Evolutionary conservation across 768 basidiomycete genomes (phyloP).

Genomic region (Porphyrellus cyaneotinctus): DNA sequence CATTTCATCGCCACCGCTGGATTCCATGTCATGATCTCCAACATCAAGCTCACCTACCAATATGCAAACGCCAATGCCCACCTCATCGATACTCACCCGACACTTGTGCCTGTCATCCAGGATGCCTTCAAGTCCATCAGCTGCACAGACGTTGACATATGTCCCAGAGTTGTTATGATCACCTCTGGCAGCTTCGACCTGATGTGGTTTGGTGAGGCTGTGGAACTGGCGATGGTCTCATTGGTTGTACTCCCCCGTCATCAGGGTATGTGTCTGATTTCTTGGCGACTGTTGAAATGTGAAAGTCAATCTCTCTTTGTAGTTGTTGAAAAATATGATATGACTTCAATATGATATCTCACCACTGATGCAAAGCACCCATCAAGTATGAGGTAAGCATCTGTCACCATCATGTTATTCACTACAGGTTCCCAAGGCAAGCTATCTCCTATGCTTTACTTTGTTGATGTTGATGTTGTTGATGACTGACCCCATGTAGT

Average conservation of each 20-base stretch:
- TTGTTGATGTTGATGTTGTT: too few species aligned
- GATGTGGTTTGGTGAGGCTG: constrained; percentile 54
- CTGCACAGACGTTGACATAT: constrained; percentile 43
- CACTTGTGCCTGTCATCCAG: constrained; percentile 49
- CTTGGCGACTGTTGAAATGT: background rate
- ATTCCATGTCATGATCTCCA: constrained; percentile 65
- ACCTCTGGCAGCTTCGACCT: constrained; percentile 66
- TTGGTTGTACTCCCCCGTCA: constrained; percentile 70
- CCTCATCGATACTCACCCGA: constrained; percentile 62
- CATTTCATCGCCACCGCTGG: constrained; percentile 57
- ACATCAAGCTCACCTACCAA: constrained; percentile 70
- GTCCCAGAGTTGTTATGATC: constrained; percentile 54
- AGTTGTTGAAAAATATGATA: constrained; percentile 66
- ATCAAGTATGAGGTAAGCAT: constrained; percentile 63
- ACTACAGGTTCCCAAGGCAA: constrained; percentile 66
- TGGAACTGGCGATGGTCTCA: constrained; percentile 60
- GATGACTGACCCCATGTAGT: background rate
- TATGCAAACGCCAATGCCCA: constrained; percentile 62
- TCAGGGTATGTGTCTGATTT: constrained; percentile 41
- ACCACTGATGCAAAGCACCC: constrained; percentile 65
- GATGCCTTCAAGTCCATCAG: constrained; percentile 54
- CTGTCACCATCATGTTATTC: too few species aligned
- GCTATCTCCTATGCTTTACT: constrained; percentile 5
- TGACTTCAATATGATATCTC: constrained; percentile 64
- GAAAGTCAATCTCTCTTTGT: background rate